Percentiles rank a stretch among this genome's conserved stretches.
These are phyloP conservation scores for Inonotus hispidus DNA, from an alignment of 1,284 basidiomycete genomes.

Conservation along the genomic window DNA sequence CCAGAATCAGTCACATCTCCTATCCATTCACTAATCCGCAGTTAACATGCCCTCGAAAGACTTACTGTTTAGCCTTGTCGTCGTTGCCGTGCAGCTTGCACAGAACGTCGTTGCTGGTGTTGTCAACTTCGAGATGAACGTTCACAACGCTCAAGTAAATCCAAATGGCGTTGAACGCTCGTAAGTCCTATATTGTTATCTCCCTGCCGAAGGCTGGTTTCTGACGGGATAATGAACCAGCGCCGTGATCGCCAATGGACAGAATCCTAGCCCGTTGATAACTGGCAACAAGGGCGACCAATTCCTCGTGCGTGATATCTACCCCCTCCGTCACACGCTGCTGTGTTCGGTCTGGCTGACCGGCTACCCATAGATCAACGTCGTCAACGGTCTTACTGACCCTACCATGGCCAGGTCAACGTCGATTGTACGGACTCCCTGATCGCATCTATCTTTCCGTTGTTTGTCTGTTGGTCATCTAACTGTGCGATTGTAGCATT, in stretches of 20 bases:
- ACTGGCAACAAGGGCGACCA: slow-evolving; percentile 29
- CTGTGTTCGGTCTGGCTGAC: background rate
- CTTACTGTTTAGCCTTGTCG: background rate
- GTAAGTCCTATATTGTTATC: background rate
- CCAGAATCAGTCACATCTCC: background rate
- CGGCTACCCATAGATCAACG: slow-evolving; percentile 19
- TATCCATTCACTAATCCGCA: background rate
- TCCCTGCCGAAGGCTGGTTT: background rate
- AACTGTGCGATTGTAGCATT: slow-evolving; percentile 33
- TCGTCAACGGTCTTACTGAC: slow-evolving; percentile 22
- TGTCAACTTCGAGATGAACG: slow-evolving; percentile 8
- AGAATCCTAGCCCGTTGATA: slow-evolving; percentile 28
- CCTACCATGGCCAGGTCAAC: slow-evolving; percentile 24
- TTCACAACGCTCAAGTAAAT: slow-evolving; percentile 11
- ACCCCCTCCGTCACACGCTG: background rate
- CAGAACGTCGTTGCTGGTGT: background rate
- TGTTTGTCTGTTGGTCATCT: background rate
- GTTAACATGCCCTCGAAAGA: background rate
- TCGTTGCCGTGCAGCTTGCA: slow-evolving; percentile 1
- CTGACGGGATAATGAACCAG: background rate
- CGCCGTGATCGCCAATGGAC: slow-evolving; percentile 25
- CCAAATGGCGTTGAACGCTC: slow-evolving; percentile 17
- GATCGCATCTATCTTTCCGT: background rate
- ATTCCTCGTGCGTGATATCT: slow-evolving; percentile 22
- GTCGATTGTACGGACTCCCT: slow-evolving; percentile 22